phyloP scores from a whole-genome alignment of 2,329 filamentous ascomycete genomes.

The Diaporthe sp. region DNA sequence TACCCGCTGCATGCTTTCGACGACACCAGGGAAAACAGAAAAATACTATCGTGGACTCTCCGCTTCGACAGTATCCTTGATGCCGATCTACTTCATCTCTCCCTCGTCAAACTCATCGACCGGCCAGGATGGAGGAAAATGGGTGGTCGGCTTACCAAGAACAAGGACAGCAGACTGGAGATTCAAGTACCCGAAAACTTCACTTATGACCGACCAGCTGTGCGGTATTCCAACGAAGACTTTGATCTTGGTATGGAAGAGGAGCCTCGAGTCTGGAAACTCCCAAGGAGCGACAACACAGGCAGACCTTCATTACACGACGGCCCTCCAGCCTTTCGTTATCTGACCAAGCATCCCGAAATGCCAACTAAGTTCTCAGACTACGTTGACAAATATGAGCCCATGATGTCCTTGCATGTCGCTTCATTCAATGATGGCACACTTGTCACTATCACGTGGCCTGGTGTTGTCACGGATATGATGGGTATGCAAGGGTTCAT shows the following conservation, averaged over 20 bases:
- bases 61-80: conserved; percentile 17
- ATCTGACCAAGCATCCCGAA: background rate
- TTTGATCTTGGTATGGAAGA: conserved; percentile 13
- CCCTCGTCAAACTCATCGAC: conserved; percentile 20
- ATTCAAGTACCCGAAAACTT: conserved; percentile 7
- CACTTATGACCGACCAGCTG: background rate
- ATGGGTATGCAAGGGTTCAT: conserved; percentile 22
- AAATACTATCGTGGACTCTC: conserved; percentile 13
- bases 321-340: conserved; percentile 2
- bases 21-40: conserved; percentile 4
- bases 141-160: background rate
- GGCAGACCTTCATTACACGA: conserved; percentile 12
- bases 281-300: conserved; percentile 1
- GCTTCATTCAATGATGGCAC: conserved; percentile 17
- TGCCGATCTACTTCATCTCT: conserved; percentile 5
- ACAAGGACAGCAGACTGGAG: background rate
- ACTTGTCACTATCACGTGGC: conserved; percentile 7
- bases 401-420: conserved; percentile 17
- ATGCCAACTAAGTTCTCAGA: conserved; percentile 12
- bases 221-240: conserved; percentile 6
- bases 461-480: conserved; percentile 2
- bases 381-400: background rate
- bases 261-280: conserved; percentile 21
- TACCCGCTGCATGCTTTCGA: conserved; percentile 17
- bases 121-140: conserved; percentile 18